phyloP scores from a whole-genome alignment of 148 eudicot genomes.

The Mesembryanthemum crystallinum region DNA sequence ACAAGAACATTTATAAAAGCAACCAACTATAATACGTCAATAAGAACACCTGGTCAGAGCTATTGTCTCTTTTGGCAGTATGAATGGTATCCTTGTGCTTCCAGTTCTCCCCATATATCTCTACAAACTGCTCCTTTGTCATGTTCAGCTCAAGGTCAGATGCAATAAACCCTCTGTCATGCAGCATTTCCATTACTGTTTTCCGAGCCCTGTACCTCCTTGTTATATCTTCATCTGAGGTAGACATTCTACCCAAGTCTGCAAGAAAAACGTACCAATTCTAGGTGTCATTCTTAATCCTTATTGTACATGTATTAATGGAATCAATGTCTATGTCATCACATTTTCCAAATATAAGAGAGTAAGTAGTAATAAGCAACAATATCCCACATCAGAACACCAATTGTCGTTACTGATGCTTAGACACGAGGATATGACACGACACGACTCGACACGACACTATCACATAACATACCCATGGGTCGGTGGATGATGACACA shows the following conservation, averaged over 20 bases:
- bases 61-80: background rate
- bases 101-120: constrained; percentile 14
- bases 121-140: constrained; percentile 8
- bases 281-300: background rate
- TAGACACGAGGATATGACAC: no score
- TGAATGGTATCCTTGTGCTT: constrained; percentile 6
- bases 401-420: no score
- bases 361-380: no score
- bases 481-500: no score
- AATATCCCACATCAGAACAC: no score
- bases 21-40: background rate
- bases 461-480: no score
- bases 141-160: constrained; percentile 18
- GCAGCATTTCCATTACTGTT: constrained; percentile 25
- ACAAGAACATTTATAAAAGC: background rate
- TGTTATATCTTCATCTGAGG: constrained; percentile 11
- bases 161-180: constrained; percentile 27
- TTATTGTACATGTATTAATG: no score
- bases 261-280: background rate
- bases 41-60: constrained; percentile 23
- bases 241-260: background rate
- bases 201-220: constrained; percentile 18
- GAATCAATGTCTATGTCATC: no score
- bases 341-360: no score
- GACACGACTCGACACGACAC: no score